Evolutionary conservation across 1,139 yeast genomes (phyloP).

Genomic region (Sugiyamaella sp.): DNA sequence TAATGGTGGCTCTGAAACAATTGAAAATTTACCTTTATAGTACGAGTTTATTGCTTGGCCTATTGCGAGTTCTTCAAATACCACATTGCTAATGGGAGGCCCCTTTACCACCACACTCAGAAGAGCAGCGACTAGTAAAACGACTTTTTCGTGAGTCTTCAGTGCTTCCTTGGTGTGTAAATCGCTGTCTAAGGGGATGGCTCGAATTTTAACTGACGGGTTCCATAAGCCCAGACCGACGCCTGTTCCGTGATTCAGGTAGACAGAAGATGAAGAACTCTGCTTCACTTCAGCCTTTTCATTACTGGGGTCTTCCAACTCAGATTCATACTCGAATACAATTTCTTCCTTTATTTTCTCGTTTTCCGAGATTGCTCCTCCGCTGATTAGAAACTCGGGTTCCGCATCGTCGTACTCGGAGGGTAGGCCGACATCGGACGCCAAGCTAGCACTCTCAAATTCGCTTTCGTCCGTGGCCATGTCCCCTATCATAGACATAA

Average conservation of each 20-base stretch:
- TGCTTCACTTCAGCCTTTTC: not conserved
- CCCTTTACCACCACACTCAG: not conserved
- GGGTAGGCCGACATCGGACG: not conserved
- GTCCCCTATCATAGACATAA: not conserved
- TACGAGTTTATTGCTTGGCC: constrained; percentile 59
- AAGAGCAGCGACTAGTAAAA: not conserved
- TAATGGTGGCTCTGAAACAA: constrained; percentile 68
- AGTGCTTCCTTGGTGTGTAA: not conserved
- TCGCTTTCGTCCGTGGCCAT: not conserved
- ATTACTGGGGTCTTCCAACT: too few species aligned
- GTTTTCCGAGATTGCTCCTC: too few species aligned
- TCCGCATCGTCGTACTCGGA: not conserved
- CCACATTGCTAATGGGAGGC: constrained; percentile 39
- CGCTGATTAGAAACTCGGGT: not conserved
- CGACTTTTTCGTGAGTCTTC: not conserved
- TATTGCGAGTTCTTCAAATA: constrained; percentile 61
- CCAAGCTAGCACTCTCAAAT: not conserved
- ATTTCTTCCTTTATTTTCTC: not conserved
- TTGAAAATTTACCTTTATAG: constrained; percentile 54
- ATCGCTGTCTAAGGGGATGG: not conserved
- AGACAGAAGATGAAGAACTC: not conserved
- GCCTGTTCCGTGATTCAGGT: constrained; percentile 8
- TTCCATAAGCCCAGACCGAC: constrained; percentile 13
- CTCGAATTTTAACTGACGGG: constrained; percentile 2
- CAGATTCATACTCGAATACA: not conserved